phyloP scores from a whole-genome alignment of 371 early-diverging fungal species.

The Modicella reniformis region DNA sequence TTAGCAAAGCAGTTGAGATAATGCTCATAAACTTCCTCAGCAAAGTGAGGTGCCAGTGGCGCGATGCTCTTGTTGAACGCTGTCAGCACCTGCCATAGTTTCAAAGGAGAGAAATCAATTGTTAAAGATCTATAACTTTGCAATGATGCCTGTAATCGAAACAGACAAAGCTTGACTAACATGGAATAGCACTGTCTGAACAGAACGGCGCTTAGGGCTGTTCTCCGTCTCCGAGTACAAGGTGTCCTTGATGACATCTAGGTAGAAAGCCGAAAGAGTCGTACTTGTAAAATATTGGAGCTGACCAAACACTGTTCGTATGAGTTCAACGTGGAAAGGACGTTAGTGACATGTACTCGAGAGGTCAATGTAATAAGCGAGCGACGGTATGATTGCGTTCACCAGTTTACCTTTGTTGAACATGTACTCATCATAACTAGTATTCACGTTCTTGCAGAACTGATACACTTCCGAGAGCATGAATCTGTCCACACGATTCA shows the following conservation, averaged over 20 bases:
- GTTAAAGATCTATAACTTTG: neutral
- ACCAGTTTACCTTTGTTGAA: constrained; percentile 73
- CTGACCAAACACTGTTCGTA: constrained; percentile 70
- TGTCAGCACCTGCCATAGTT: constrained; percentile 60
- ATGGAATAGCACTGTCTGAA: constrained; percentile 78
- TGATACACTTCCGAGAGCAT: constrained; percentile 74
- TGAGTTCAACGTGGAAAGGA: no score
- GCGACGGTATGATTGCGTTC: no score
- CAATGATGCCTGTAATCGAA: neutral
- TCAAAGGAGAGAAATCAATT: neutral
- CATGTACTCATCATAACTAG: constrained; percentile 69
- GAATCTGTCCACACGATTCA: constrained; percentile 76
- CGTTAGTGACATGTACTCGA: no score
- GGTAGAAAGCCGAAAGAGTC: constrained; percentile 81
- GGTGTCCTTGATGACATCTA: constrained; percentile 86
- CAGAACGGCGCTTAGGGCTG: constrained; percentile 63
- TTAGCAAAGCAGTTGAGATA: constrained; percentile 56
- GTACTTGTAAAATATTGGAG: constrained; percentile 77
- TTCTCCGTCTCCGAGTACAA: constrained; percentile 71
- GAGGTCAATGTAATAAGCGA: no score
- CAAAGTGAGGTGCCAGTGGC: constrained; percentile 79
- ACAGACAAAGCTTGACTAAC: constrained; percentile 39
- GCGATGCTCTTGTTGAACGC: constrained; percentile 72
- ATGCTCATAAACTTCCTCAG: constrained; percentile 82
- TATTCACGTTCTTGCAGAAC: constrained; percentile 66